These are phyloP conservation scores for Oxytropis ochrocephala DNA, from an alignment of 306 rosid genomes.

Conservation along the genomic window DNA sequence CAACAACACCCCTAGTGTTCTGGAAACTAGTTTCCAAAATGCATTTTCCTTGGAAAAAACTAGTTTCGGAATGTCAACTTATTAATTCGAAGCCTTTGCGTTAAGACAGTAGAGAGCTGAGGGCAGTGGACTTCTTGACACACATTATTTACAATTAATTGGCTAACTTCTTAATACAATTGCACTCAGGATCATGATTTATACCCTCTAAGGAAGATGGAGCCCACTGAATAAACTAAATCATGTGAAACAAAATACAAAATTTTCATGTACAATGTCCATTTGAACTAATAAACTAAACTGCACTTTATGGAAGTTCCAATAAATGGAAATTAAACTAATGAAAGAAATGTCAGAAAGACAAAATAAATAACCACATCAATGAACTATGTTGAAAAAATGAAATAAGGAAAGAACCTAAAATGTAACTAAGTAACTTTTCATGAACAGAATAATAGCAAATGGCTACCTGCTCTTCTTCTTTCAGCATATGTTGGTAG, in stretches of 20 bases:
- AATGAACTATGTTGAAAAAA: background rate
- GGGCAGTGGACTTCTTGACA: background rate
- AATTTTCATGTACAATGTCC: background rate
- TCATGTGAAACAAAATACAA: background rate
- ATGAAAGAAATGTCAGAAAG: slow-evolving; percentile 1
- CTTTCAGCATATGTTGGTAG: slow-evolving; percentile 80
- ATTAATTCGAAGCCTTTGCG: background rate
- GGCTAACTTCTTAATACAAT: background rate
- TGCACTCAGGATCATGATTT: background rate
- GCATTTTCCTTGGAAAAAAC: too few relatives aligned
- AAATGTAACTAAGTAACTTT: slow-evolving; percentile 1
- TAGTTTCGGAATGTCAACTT: background rate
- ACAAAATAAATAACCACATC: slow-evolving; percentile 6
- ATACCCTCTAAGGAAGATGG: background rate
- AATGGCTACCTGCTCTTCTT: slow-evolving; percentile 76
- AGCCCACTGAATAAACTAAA: background rate
- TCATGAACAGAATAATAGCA: background rate
- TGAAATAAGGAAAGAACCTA: slow-evolving; percentile 9
- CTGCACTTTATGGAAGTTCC: slow-evolving; percentile 2
- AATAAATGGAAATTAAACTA: background rate
- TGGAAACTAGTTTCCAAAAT: too few relatives aligned
- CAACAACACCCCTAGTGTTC: too few relatives aligned
- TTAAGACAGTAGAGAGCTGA: background rate
- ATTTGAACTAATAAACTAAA: slow-evolving; percentile 7
- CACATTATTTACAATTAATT: background rate